These are phyloP conservation scores for Xylariaceae sp. DNA, from an alignment of 2,329 filamentous ascomycete genomes.

Conservation along the genomic window DNA sequence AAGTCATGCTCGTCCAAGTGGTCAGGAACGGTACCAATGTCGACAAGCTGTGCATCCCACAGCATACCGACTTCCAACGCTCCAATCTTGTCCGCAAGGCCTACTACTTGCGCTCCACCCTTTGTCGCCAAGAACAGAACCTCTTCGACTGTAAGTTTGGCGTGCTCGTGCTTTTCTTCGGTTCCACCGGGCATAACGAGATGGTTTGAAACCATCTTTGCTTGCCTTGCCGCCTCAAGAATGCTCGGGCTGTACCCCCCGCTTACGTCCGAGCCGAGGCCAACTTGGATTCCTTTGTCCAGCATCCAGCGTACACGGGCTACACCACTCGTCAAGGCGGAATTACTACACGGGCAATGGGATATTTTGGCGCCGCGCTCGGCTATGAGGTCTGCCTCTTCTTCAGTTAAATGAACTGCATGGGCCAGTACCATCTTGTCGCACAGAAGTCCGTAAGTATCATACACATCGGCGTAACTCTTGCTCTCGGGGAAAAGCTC, in stretches of 20 bases:
- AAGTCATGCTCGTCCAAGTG: conserved; percentile 34
- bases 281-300: conserved; percentile 72
- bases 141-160: conserved; percentile 80
- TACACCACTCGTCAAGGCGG: conserved; percentile 74
- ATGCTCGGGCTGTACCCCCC: conserved; percentile 78
- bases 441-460: conserved; percentile 66
- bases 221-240: conserved; percentile 70
- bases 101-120: conserved; percentile 82
- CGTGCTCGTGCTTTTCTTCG: conserved; percentile 38
- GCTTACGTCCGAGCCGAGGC: conserved; percentile 86
- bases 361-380: conserved; percentile 63
- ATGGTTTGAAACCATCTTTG: conserved; percentile 73
- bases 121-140: conserved; percentile 80
- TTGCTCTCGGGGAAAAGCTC: conserved; percentile 62
- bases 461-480: conserved; percentile 78
- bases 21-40: conserved; percentile 51
- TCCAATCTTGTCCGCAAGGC: conserved; percentile 69
- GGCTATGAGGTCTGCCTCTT: conserved; percentile 65
- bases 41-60: conserved; percentile 86
- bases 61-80: conserved; percentile 83
- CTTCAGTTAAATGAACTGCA: conserved; percentile 69
- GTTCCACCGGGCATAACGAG: conserved; percentile 52
- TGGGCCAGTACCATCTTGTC: conserved; percentile 80
- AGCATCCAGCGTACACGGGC: conserved; percentile 74
- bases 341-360: conserved; percentile 88